These are phyloP conservation scores for Ceratocystis ficicola DNA, from an alignment of 2,329 filamentous ascomycete species.

Conservation along the genomic window DNA sequence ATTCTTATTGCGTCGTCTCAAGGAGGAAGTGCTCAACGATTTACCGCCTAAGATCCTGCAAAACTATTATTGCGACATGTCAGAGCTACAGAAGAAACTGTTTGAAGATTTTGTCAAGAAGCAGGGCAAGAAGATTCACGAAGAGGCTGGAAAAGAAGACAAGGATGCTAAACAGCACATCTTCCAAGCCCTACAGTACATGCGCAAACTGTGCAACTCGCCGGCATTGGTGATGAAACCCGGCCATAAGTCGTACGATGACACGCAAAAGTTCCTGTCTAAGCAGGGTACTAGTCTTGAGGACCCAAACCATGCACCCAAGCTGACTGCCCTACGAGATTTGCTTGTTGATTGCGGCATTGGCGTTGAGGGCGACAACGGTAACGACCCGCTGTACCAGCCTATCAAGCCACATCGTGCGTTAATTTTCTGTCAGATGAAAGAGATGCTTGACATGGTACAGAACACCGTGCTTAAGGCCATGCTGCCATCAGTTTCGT, in stretches of 20 bases:
- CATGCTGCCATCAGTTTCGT: conserved; percentile 85
- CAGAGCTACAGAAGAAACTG: conserved; percentile 83
- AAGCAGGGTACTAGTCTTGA: conserved; percentile 71
- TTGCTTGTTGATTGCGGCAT: conserved; percentile 98
- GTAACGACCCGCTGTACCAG: conserved; percentile 52
- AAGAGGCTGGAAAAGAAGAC: conserved; percentile 72
- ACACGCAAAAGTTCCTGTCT: conserved; percentile 68
- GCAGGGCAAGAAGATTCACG: conserved; percentile 75
- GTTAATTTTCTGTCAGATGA: conserved; percentile 98
- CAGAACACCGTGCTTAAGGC: conserved; percentile 84
- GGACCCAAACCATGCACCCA: conserved; percentile 80
- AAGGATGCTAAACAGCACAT: conserved; percentile 96
- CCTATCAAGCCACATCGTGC: conserved; percentile 94
- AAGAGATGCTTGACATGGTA: conserved; percentile 99
- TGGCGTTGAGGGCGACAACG: conserved; percentile 53
- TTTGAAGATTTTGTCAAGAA: conserved; percentile 96
- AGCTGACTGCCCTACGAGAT: conserved; percentile 79
- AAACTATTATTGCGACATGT: conserved; percentile 98
- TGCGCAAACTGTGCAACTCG: conserved; percentile 98
- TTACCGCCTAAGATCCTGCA: conserved; percentile 95
- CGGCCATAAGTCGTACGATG: conserved; percentile 77
- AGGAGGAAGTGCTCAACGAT: conserved; percentile 94
- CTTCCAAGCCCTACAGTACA: conserved; percentile 97
- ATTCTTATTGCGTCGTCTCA: conserved; percentile 87
- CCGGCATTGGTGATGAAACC: conserved; percentile 94